phyloP scores from a whole-genome alignment of 140 eudicot species.

The Bidens hawaiensis region DNA sequence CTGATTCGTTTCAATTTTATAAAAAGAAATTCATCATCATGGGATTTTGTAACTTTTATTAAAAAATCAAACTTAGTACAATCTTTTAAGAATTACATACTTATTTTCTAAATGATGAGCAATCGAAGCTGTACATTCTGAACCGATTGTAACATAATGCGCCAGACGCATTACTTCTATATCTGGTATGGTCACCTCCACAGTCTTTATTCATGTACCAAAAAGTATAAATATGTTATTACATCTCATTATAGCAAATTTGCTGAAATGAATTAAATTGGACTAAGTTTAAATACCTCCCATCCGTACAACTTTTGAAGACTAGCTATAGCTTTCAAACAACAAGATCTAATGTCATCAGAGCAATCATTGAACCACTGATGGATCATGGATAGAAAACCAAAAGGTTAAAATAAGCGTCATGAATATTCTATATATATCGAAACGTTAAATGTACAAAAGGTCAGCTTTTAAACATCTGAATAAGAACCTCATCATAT shows the following conservation, averaged over 20 bases:
- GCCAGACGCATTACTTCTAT: slow-evolving; percentile 92
- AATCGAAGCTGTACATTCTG: slow-evolving; percentile 79
- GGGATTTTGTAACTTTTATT: not conserved
- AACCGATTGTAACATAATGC: slow-evolving; percentile 84
- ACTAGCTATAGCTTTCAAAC: slow-evolving; percentile 50
- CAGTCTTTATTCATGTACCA: slow-evolving; percentile 35
- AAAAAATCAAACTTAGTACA: not conserved
- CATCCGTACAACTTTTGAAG: slow-evolving; percentile 69
- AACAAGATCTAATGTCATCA: slow-evolving; percentile 60
- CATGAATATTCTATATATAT: not conserved
- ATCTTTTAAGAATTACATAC: slow-evolving; percentile 29
- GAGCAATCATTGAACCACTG: slow-evolving; percentile 96
- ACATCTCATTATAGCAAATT: not conserved
- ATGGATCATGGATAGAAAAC: not conserved
- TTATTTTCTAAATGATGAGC: slow-evolving; percentile 54
- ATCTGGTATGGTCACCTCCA: slow-evolving; percentile 81
- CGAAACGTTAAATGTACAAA: not conserved
- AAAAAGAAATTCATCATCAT: slow-evolving; percentile 16
- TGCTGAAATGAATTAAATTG: slow-evolving; percentile 2
- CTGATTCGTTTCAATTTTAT: slow-evolving; percentile 36
- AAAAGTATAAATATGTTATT: not conserved
- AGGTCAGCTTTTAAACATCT: not conserved
- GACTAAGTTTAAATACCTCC: slow-evolving; percentile 65
- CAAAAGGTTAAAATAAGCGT: slow-evolving; percentile 1
- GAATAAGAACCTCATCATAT: no score